Evolutionary conservation across 805 yeast species (phyloP).

Genomic region (Ogataea paraovalis): DNA sequence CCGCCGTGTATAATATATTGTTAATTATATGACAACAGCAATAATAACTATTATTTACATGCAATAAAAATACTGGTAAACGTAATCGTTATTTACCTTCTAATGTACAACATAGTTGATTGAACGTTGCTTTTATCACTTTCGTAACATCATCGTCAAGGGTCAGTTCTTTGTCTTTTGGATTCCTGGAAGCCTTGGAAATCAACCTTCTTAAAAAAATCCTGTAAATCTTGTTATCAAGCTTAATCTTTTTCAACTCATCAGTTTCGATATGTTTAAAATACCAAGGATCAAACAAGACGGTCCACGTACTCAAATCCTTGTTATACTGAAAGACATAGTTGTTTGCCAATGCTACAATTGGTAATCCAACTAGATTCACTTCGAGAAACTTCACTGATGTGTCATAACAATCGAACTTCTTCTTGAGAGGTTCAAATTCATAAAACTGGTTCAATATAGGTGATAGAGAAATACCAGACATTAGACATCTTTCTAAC

Average conservation of each 20-base stretch:
- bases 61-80: neutral
- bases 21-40: too few species aligned
- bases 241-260: slow-evolving; percentile 1
- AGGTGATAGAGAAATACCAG: slow-evolving; percentile 50
- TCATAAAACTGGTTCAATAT: slow-evolving; percentile 39
- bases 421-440: slow-evolving; percentile 19
- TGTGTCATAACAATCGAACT: slow-evolving; percentile 20
- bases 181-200: neutral
- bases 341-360: slow-evolving; percentile 35
- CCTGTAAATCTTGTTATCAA: slow-evolving; percentile 9
- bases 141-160: slow-evolving; percentile 1
- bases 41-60: too few species aligned
- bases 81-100: neutral
- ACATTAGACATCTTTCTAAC: slow-evolving; percentile 30
- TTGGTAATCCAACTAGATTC: slow-evolving; percentile 36
- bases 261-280: slow-evolving; percentile 6
- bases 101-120: slow-evolving; percentile 2
- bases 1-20: neutral
- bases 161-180: neutral
- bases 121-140: slow-evolving; percentile 7
- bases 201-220: slow-evolving; percentile 13
- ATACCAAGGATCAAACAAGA: slow-evolving; percentile 39
- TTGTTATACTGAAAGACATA: slow-evolving; percentile 42
- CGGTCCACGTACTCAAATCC: slow-evolving; percentile 44
- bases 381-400: slow-evolving; percentile 20